Conservation (phyloP, 768 basidiomycete genomes). For the Boletus reticulatus region DNA sequence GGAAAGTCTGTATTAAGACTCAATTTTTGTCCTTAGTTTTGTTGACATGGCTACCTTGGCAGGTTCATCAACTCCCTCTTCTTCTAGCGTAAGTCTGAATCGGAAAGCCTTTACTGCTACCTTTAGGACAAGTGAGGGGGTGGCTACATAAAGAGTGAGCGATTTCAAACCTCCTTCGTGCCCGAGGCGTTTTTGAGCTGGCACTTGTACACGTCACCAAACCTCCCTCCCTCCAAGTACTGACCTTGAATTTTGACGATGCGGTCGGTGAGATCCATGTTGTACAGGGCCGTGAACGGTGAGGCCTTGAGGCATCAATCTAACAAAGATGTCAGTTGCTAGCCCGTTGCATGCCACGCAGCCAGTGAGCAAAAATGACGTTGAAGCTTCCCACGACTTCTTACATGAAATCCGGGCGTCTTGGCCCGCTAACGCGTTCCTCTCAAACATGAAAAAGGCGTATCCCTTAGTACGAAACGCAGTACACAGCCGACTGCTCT, state of each 20-base stretch:
- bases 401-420: too few species aligned
- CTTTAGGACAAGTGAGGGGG: neutral
- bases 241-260: neutral
- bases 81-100: conserved; percentile 6
- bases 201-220: conserved; percentile 15
- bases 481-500: too few species aligned
- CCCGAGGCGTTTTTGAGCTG: neutral
- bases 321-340: neutral
- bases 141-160: neutral
- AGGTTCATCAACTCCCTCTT: neutral
- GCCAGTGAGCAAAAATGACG: too few species aligned
- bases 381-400: too few species aligned
- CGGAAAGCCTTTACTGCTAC: conserved; percentile 20
- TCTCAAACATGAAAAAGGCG: too few species aligned
- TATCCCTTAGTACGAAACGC: too few species aligned
- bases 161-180: neutral
- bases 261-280: neutral
- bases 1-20: conserved; percentile 6
- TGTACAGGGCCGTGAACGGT: too few species aligned
- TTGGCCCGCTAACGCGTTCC: too few species aligned
- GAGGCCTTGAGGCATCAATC: neutral
- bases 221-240: conserved; percentile 2
- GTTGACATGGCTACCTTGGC: neutral
- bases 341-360: too few species aligned
- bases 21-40: too few species aligned